Conservation (phyloP, 768 basidiomycete species). For the Lactarius sanguifluus region DNA sequence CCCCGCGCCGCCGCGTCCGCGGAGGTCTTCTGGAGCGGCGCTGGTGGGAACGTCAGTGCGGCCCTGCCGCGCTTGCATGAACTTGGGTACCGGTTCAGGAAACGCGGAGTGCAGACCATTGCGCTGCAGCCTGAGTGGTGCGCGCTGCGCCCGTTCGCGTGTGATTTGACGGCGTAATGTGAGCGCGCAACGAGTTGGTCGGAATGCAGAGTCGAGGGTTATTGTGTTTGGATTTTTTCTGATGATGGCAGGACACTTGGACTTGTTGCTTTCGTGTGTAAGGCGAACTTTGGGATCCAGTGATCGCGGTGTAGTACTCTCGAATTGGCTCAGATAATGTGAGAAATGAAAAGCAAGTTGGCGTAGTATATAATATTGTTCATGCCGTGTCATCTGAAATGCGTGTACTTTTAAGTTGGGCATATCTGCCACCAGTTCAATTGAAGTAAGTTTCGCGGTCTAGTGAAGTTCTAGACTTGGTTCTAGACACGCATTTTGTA, state of each 20-base stretch:
- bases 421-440: too few relatives aligned
- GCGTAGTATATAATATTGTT: not conserved
- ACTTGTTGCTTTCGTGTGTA: not conserved
- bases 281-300: not conserved
- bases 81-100: constrained; percentile 38
- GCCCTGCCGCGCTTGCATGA: constrained; percentile 66
- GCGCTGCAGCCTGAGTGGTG: constrained; percentile 46
- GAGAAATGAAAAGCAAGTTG: not conserved
- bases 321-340: not conserved
- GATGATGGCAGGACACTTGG: not conserved
- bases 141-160: constrained; percentile 37
- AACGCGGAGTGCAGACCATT: constrained; percentile 38
- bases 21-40: constrained; percentile 76
- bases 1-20: constrained; percentile 70
- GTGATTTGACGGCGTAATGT: not conserved
- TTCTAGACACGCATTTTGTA: too few relatives aligned
- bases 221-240: not conserved
- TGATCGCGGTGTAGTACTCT: not conserved
- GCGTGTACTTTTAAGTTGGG: not conserved
- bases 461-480: too few relatives aligned
- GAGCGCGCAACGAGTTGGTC: not conserved
- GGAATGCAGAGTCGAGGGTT: too few relatives aligned
- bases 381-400: not conserved
- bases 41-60: constrained; percentile 35
- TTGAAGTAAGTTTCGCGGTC: too few relatives aligned